Percentiles rank a stretch among this genome's conserved stretches.
phyloP scores from a whole-genome alignment of 257 asterid species.

The Anisodus tanguticus region DNA sequence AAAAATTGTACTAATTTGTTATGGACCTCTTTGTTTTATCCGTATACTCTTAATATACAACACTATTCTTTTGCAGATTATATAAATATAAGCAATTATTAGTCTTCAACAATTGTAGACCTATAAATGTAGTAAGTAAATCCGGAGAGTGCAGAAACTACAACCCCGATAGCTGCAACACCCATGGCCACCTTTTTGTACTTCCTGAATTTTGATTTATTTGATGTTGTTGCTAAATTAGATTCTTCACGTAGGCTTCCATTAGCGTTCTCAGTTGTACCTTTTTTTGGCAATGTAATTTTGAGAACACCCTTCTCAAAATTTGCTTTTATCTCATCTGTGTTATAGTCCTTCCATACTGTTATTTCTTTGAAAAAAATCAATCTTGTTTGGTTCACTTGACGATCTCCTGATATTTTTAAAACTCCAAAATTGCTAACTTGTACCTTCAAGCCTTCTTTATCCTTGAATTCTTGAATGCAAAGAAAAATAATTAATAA shows the following conservation, averaged over 20 bases:
- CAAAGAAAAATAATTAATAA: not conserved
- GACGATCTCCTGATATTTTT: slow-evolving; percentile 53
- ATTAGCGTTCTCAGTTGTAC: not conserved
- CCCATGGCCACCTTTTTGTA: not conserved
- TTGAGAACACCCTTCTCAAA: slow-evolving; percentile 43
- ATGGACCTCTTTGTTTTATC: too few relatives aligned
- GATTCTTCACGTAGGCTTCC: not conserved
- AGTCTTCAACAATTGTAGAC: slow-evolving; percentile 16
- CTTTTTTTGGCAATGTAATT: slow-evolving; percentile 52
- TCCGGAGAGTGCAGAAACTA: slow-evolving; percentile 25
- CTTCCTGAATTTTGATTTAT: not conserved
- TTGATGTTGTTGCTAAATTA: not conserved
- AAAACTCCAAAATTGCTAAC: slow-evolving; percentile 47
- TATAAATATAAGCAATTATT: not conserved
- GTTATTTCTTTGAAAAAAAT: slow-evolving; percentile 42
- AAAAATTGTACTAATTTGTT: not conserved
- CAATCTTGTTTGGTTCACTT: slow-evolving; percentile 38
- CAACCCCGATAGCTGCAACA: slow-evolving; percentile 9
- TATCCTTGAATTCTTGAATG: slow-evolving; percentile 55
- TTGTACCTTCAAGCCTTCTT: slow-evolving; percentile 58
- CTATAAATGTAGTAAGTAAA: slow-evolving; percentile 21
- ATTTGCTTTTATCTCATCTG: slow-evolving; percentile 49
- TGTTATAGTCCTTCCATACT: slow-evolving; percentile 37
- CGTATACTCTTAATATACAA: not conserved
- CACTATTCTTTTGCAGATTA: not conserved